A percentile compares a stretch with the other conserved stretches of the same genome.
These are phyloP conservation scores for Cercospora janseana DNA, from an alignment of 2,329 filamentous ascomycete genomes.

Conservation along the genomic window DNA sequence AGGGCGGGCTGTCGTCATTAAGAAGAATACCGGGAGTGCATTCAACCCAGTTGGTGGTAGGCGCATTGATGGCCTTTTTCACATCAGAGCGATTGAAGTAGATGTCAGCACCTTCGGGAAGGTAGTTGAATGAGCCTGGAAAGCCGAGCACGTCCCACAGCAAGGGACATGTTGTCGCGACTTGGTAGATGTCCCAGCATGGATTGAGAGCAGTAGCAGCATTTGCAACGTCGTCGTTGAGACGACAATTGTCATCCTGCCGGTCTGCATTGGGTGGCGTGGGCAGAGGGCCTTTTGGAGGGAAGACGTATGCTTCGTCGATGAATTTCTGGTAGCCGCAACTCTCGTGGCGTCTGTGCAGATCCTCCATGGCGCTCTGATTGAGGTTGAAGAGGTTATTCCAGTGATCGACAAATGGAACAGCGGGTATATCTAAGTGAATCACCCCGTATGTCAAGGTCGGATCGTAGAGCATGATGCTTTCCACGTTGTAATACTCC, in stretches of 20 bases:
- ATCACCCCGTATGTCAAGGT: slow-evolving; percentile 56
- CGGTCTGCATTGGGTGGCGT: slow-evolving; percentile 48
- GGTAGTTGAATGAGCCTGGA: slow-evolving; percentile 63
- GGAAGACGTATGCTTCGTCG: slow-evolving; percentile 64
- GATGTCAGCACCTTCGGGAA: slow-evolving; percentile 59
- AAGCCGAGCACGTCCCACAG: slow-evolving; percentile 68
- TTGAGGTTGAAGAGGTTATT: slow-evolving; percentile 62
- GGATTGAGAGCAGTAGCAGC: slow-evolving; percentile 64
- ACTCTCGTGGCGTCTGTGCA: slow-evolving; percentile 50
- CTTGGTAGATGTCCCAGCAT: slow-evolving; percentile 75
- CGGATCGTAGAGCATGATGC: slow-evolving; percentile 72
- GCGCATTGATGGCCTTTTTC: slow-evolving; percentile 42
- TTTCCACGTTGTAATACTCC: slow-evolving; percentile 65
- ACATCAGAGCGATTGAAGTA: slow-evolving; percentile 42
- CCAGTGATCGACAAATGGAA: slow-evolving; percentile 62
- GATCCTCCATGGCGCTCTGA: slow-evolving; percentile 53
- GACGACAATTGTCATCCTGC: slow-evolving; percentile 51
- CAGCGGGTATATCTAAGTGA: slow-evolving; percentile 53
- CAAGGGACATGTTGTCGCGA: slow-evolving; percentile 69
- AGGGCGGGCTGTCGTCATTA: slow-evolving; percentile 55
- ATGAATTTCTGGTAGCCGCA: slow-evolving; percentile 65
- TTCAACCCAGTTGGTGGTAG: slow-evolving; percentile 65
- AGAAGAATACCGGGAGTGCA: slow-evolving; percentile 53
- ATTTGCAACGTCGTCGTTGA: slow-evolving; percentile 50
- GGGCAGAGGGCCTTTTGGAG: slow-evolving; percentile 62